These are phyloP conservation scores for Aspergillus viridinutans DNA, from an alignment of 2,329 filamentous ascomycete species.

Conservation along the genomic window DNA sequence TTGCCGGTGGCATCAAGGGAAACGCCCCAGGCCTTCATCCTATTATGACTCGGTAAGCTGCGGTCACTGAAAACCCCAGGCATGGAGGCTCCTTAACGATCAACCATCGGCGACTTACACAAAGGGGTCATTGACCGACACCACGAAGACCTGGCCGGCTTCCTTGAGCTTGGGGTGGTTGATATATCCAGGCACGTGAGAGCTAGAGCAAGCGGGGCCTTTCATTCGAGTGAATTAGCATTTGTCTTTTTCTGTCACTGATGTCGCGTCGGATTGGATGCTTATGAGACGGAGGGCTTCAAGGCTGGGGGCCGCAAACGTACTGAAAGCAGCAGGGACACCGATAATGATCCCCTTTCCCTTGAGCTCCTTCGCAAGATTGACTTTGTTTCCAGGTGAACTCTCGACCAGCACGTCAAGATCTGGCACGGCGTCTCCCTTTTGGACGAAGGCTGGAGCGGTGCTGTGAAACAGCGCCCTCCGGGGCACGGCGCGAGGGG, in stretches of 20 bases:
- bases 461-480: constrained; percentile 38
- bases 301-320: constrained; percentile 20
- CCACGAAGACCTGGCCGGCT: constrained; percentile 80
- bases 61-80: neutral
- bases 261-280: neutral
- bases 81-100: neutral
- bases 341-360: constrained; percentile 79
- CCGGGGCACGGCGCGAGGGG: constrained; percentile 29
- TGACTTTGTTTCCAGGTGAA: constrained; percentile 89
- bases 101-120: constrained; percentile 58
- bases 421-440: constrained; percentile 74
- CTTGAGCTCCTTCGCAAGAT: constrained; percentile 72
- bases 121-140: constrained; percentile 91
- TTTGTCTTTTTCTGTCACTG: neutral
- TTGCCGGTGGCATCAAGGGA: constrained; percentile 69
- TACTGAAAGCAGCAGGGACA: constrained; percentile 73
- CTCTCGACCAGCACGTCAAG: constrained; percentile 74
- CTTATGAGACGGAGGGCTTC: neutral
- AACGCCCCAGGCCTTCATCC: constrained; percentile 85
- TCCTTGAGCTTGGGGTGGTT: constrained; percentile 71
- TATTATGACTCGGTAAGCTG: constrained; percentile 31
- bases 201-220: constrained; percentile 61
- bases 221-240: constrained; percentile 1
- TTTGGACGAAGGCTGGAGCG: constrained; percentile 55
- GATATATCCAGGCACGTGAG: constrained; percentile 83